Conservation (phyloP, 192 early-diverging fungal genomes). For the Backusella macrospora region DNA sequence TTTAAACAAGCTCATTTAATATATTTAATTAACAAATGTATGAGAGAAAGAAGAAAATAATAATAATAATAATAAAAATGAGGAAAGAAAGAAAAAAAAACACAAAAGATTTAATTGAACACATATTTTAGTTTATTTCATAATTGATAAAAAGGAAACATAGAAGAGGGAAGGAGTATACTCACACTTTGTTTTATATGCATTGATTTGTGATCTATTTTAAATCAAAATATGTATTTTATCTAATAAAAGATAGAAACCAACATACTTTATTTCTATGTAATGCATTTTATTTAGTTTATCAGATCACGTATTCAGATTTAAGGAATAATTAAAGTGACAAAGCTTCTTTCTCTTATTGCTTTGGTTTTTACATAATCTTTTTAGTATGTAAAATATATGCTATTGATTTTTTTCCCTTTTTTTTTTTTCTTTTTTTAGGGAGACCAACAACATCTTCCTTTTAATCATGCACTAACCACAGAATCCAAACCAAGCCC, state of each 20-base stretch:
- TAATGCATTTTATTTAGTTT: too few species aligned
- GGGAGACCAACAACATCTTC: too few species aligned
- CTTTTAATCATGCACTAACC: too few species aligned
- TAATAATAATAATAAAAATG: not conserved
- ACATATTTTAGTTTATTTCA: not conserved
- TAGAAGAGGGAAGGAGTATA: not conserved
- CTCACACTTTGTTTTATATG: not conserved
- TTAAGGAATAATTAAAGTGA: not conserved
- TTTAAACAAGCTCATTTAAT: not conserved
- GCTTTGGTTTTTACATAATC: not conserved
- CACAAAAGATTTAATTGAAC: not conserved
- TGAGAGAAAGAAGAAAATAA: not conserved
- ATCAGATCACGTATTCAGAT: not conserved
- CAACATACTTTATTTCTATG: too few species aligned
- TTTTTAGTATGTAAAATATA: not conserved
- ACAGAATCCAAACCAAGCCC: not conserved
- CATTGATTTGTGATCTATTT: not conserved
- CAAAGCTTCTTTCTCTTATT: not conserved
- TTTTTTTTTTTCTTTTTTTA: not conserved
- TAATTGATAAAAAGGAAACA: not conserved
- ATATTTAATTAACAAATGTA: too few species aligned
- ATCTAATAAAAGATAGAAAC: not conserved
- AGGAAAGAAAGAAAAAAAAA: not conserved
- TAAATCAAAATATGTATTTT: not conserved
- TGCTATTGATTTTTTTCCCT: too few species aligned